Base-by-base conservation (phyloP, 768 basidiomycete genomes). In the Mycena vulgaris region DNA sequence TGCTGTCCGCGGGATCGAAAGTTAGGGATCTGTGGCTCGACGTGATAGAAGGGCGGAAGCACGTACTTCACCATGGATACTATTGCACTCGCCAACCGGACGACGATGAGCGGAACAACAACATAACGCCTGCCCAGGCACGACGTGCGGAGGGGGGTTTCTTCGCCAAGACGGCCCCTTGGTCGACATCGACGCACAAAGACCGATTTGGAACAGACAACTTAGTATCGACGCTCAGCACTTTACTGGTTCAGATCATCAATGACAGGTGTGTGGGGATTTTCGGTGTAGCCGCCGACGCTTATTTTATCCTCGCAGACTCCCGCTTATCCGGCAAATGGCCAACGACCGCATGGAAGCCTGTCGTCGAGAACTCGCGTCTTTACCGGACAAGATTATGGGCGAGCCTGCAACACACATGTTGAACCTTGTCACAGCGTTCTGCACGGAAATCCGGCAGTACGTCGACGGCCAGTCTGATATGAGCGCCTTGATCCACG, bases 11-110 rank as follows among this genome's bases (percentile, higher is more conserved):
- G 3, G 82, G 83, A 6, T 71, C 83, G 5, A 78, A 84, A 68
- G 65, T 82, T 53, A 79, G 80, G 14, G 66, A 79, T 23, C 47
- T 77, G 28, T 89, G 87, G 85, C 75, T 87, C 11, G 83, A 85
- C 49, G 77, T 85, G 10, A 75, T 86, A 3, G 83, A 85, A 72
- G 84, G 82, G 35, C 76, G 79, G 31, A 48, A 77, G 68, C 80
- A 88, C 68, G 71, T 73, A 35, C 74, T 88, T 55, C 71, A 63
- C 39, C 82, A 84, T 61, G 79, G 87, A 25, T 87, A 85, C 61
- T 86, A 81, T 58, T 84, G 84, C 52, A 85, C 83, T 0, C 81
- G 82, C 21, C 85, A 83, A 58, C 85, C 84, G 0, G n/a, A n/a
- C n/a, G n/a, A n/a, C n/a, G n/a, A n/a, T n/a, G n/a, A n/a, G n/a